Conservation (phyloP, 768 basidiomycete species). For the Lactarius akahatsu region DNA sequence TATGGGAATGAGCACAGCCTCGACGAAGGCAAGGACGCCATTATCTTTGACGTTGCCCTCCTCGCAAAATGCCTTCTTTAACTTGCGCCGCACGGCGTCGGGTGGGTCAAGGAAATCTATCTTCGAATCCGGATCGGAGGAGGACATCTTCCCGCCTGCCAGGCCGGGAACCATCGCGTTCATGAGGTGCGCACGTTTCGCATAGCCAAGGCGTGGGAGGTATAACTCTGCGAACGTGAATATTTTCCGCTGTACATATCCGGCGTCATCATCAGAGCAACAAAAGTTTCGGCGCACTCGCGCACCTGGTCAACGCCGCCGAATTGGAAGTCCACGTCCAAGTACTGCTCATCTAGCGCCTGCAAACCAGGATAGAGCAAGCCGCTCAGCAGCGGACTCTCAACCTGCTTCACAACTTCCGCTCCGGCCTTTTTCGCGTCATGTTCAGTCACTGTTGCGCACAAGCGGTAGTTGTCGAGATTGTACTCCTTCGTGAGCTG, state of each 20-base stretch:
- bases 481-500: constrained; percentile 91
- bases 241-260: constrained; percentile 78
- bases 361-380: constrained; percentile 95
- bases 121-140: constrained; percentile 96
- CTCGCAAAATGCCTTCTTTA: constrained; percentile 91
- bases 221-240: constrained; percentile 97
- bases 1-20: constrained; percentile 87
- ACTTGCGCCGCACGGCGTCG: constrained; percentile 80
- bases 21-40: constrained; percentile 80
- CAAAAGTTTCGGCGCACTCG: not conserved
- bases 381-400: constrained; percentile 86
- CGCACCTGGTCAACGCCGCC: constrained; percentile 93
- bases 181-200: constrained; percentile 96
- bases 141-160: constrained; percentile 96
- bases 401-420: constrained; percentile 97
- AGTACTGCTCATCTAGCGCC: constrained; percentile 96
- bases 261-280: not conserved
- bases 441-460: constrained; percentile 89
- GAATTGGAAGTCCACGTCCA: constrained; percentile 95
- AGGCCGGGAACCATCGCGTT: constrained; percentile 97
- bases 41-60: constrained; percentile 88
- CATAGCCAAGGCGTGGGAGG: constrained; percentile 90
- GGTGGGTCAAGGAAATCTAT: constrained; percentile 95
- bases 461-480: constrained; percentile 90
- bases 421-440: constrained; percentile 98